Conservation (phyloP, 208 protist genomes). For the Angomonas deanei region DNA sequence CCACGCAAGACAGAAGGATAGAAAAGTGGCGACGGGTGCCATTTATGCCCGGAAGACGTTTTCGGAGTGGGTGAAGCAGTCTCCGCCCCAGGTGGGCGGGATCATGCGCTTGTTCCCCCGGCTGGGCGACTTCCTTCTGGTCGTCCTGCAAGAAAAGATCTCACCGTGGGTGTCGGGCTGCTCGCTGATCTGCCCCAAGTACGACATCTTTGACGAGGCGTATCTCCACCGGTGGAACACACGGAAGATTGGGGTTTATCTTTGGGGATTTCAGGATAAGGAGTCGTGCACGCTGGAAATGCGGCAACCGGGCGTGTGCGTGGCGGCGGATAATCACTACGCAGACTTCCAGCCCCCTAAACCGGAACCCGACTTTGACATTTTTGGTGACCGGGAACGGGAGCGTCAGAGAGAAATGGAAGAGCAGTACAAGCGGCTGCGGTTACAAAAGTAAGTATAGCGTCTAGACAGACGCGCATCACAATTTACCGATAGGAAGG, state of each 20-base stretch:
- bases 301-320: conserved; percentile 55
- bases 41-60: conserved; percentile 52
- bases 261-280: conserved; percentile 69
- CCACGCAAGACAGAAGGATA: conserved; percentile 53
- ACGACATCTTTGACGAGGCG: conserved; percentile 43
- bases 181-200: conserved; percentile 72
- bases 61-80: conserved; percentile 18
- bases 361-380: conserved; percentile 62
- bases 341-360: conserved; percentile 52
- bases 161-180: conserved; percentile 71
- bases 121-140: conserved; percentile 36
- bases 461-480: not conserved
- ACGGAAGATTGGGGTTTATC: conserved; percentile 58
- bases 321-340: conserved; percentile 70
- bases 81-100: conserved; percentile 23
- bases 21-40: conserved; percentile 66
- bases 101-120: conserved; percentile 41
- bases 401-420: conserved; percentile 13
- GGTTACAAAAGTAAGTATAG: conserved; percentile 16
- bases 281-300: conserved; percentile 63
- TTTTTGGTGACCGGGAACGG: conserved; percentile 68
- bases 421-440: not conserved
- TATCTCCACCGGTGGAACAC: conserved; percentile 66
- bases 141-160: conserved; percentile 44
- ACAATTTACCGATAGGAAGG: conserved; percentile 9